Percentiles rank a stretch among this genome's conserved stretches.
Evolutionary conservation across 1,139 yeast species (phyloP).

Genomic region (Trichomonascaceae sp.): DNA sequence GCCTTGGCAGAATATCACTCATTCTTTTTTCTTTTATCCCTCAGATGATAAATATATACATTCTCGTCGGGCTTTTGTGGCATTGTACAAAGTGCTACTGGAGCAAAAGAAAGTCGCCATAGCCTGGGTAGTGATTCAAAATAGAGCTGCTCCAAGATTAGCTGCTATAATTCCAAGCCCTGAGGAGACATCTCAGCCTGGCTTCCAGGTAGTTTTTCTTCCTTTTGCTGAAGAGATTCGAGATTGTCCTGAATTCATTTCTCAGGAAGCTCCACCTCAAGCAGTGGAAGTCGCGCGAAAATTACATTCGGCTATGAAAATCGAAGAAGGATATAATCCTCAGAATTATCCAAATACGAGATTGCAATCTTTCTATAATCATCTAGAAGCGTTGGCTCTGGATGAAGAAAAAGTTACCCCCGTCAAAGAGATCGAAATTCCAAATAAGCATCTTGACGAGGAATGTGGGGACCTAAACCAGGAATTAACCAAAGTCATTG

Average conservation of each 20-base stretch:
- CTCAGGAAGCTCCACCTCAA: conserved; percentile 21
- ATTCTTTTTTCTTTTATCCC: conserved; percentile 58
- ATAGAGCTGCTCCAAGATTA: conserved; percentile 50
- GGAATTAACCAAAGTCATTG: conserved; percentile 14
- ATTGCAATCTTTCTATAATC: conserved; percentile 58
- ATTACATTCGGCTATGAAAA: conserved; percentile 38
- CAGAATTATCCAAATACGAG: conserved; percentile 58
- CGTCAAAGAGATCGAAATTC: conserved; percentile 30
- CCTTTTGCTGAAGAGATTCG: conserved; percentile 38
- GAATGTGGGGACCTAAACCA: conserved; percentile 18
- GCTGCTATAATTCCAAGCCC: conserved; percentile 57
- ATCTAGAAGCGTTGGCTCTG: conserved; percentile 60
- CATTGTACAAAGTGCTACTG: conserved; percentile 57
- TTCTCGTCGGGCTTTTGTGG: conserved; percentile 60
- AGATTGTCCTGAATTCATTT: conserved; percentile 21
- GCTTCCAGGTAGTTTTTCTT: conserved; percentile 33
- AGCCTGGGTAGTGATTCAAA: conserved; percentile 62
- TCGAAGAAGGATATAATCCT: conserved; percentile 51
- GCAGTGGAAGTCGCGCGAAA: conserved; percentile 35
- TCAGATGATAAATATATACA: conserved; percentile 52
- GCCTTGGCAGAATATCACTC: conserved; percentile 43
- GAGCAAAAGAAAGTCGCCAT: conserved; percentile 52
- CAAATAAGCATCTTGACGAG: conserved; percentile 32
- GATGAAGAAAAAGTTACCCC: conserved; percentile 48
- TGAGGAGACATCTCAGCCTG: conserved; percentile 27